A percentile compares a stretch with the other conserved stretches of the same genome.
These are phyloP conservation scores for Pisolithus tinctorius DNA, from an alignment of 768 basidiomycete species.

Conservation along the genomic window DNA sequence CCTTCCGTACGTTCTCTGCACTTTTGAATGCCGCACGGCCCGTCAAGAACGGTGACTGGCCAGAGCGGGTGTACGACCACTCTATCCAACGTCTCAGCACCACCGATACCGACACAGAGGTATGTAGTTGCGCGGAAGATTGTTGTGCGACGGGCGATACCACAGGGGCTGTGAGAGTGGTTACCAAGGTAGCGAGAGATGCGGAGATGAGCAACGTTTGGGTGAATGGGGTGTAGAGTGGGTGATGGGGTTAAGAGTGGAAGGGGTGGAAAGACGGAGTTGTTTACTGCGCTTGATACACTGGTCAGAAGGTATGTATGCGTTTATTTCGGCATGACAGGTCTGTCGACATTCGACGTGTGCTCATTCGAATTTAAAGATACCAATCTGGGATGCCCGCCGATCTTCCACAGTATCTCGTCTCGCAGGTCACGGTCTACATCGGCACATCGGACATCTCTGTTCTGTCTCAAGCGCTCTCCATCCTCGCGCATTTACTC, in stretches of 20 bases:
- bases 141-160: conserved; percentile 64
- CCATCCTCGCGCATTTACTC: conserved; percentile 59
- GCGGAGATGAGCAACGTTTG: conserved; percentile 67
- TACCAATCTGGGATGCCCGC: conserved; percentile 45
- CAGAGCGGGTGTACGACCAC: conserved; percentile 66
- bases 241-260: conserved; percentile 75
- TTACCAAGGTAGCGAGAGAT: conserved; percentile 75
- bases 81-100: conserved; percentile 62
- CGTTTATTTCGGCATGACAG: neutral
- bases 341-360: neutral
- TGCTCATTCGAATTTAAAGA: conserved; percentile 19
- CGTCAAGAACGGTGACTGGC: conserved; percentile 57
- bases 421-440: conserved; percentile 71
- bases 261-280: conserved; percentile 67
- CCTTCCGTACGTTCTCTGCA: conserved; percentile 82
- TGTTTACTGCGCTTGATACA: conserved; percentile 71
- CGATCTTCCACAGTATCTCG: conserved; percentile 53
- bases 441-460: conserved; percentile 72
- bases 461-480: conserved; percentile 65
- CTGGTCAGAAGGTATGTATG: conserved; percentile 55
- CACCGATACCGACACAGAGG: conserved; percentile 88
- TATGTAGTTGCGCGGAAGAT: conserved; percentile 75
- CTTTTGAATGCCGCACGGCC: conserved; percentile 74
- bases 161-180: conserved; percentile 71
- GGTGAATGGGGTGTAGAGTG: conserved; percentile 76